A percentile compares a stretch with the other conserved stretches of the same genome.
Conservation (phyloP, 345 rosid species). For the Raphanus raphanistrum region DNA sequence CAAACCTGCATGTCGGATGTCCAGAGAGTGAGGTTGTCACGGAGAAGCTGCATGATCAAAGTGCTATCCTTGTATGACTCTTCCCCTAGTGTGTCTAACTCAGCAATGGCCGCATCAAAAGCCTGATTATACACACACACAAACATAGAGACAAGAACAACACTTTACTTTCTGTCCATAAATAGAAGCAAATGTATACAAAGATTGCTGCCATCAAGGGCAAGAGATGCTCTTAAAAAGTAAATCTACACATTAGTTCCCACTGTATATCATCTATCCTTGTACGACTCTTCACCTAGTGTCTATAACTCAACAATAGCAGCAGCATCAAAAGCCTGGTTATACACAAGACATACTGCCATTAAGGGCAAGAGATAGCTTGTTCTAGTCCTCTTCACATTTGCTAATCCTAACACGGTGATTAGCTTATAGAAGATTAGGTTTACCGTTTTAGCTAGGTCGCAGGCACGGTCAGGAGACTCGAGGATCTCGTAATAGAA, state of each 20-base stretch:
- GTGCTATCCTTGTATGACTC: constrained; percentile 94
- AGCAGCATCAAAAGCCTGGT: constrained; percentile 83
- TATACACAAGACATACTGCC: background rate
- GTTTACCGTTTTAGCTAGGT: constrained; percentile 75
- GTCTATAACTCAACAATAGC: constrained; percentile 87
- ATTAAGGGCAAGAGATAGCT: background rate
- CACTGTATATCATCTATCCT: constrained; percentile 48
- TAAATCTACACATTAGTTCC: background rate
- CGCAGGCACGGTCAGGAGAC: constrained; percentile 90
- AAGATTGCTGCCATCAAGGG: background rate
- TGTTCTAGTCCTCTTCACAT: background rate
- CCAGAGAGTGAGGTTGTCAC: constrained; percentile 90
- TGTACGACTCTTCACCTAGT: constrained; percentile 82
- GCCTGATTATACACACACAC: constrained; percentile 48
- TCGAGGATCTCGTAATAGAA: constrained; percentile 85
- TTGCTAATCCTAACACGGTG: background rate
- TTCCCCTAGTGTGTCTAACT: constrained; percentile 85
- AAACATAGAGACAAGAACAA: background rate
- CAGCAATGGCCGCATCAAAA: constrained; percentile 84
- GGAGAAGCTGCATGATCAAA: constrained; percentile 32
- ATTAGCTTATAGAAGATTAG: background rate
- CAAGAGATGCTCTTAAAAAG: background rate
- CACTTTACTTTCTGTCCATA: background rate
- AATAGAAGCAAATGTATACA: background rate
- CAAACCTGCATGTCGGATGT: constrained; percentile 91